These are phyloP conservation scores for Dictyostelium intermedium DNA, from an alignment of 78 protist species.

Conservation along the genomic window DNA sequence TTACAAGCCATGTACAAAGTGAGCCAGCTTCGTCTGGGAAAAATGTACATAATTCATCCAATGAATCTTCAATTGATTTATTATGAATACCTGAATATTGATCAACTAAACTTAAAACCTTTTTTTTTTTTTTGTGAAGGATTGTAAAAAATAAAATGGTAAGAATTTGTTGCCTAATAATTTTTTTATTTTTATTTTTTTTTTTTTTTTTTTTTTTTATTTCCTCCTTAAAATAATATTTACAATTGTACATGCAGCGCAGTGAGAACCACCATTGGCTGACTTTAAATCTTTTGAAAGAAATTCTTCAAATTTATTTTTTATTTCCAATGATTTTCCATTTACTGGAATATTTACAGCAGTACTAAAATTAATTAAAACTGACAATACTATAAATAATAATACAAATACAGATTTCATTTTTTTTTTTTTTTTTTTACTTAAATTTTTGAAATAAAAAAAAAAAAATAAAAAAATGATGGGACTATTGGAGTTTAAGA, in stretches of 20 bases:
- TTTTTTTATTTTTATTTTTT: not conserved
- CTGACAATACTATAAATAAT: not conserved
- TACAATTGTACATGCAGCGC: slow-evolving; percentile 63
- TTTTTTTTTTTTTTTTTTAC: not conserved
- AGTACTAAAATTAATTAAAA: not conserved
- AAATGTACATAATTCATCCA: slow-evolving; percentile 59
- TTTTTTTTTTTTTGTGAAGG: not conserved
- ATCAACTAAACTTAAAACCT: slow-evolving; percentile 32
- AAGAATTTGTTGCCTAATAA: too few species aligned
- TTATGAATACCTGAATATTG: slow-evolving; percentile 71
- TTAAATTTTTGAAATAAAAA: not conserved
- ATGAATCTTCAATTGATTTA: slow-evolving; percentile 42
- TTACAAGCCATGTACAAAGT: not conserved
- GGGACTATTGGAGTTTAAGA: not conserved
- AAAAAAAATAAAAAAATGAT: not conserved
- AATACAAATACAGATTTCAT: not conserved
- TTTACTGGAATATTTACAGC: slow-evolving; percentile 8
- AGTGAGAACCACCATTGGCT: slow-evolving; percentile 40
- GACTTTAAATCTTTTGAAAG: not conserved
- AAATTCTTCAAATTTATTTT: not conserved
- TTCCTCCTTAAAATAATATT: not conserved
- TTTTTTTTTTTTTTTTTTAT: not conserved
- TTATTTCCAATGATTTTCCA: not conserved
- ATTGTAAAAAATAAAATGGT: too few species aligned
- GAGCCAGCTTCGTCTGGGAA: slow-evolving; percentile 14